Evolutionary conservation across 805 yeast genomes (phyloP).

Genomic region (Candida manassasensis): DNA sequence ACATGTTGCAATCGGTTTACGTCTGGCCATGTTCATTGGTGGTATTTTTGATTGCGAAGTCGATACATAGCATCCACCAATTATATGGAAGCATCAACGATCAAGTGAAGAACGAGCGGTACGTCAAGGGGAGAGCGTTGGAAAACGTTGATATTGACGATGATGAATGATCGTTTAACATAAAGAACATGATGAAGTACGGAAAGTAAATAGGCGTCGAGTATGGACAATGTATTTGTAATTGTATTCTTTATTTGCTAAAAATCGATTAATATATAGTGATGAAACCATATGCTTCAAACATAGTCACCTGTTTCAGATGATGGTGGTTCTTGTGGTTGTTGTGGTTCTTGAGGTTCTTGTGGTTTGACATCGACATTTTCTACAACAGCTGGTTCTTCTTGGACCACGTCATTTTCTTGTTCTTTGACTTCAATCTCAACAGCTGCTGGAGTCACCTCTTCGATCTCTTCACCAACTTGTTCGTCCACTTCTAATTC

Average conservation of each 20-base stretch:
- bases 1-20: constrained; percentile 6
- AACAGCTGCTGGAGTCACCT: not conserved
- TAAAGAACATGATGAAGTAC: no score
- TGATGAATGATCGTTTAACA: not conserved
- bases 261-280: no score
- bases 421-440: not conserved
- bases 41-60: constrained; percentile 10
- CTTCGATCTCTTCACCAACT: not conserved
- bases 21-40: constrained; percentile 11
- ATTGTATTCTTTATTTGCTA: no score
- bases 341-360: constrained; percentile 2
- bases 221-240: no score
- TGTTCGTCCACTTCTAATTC: constrained; percentile 7
- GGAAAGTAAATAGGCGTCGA: no score
- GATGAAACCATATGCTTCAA: no score
- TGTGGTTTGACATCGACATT: constrained; percentile 5
- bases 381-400: constrained; percentile 5
- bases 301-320: no score
- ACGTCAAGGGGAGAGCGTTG: constrained; percentile 53
- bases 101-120: constrained; percentile 53
- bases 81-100: constrained; percentile 26
- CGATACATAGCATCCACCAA: constrained; percentile 7
- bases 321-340: no score
- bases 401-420: constrained; percentile 2
- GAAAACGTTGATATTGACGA: constrained; percentile 29